Percentiles rank a stretch among this genome's conserved stretches.
These are phyloP conservation scores for Bipolaris sorokiniana DNA, from an alignment of 2,329 filamentous ascomycete genomes.

Conservation along the genomic window DNA sequence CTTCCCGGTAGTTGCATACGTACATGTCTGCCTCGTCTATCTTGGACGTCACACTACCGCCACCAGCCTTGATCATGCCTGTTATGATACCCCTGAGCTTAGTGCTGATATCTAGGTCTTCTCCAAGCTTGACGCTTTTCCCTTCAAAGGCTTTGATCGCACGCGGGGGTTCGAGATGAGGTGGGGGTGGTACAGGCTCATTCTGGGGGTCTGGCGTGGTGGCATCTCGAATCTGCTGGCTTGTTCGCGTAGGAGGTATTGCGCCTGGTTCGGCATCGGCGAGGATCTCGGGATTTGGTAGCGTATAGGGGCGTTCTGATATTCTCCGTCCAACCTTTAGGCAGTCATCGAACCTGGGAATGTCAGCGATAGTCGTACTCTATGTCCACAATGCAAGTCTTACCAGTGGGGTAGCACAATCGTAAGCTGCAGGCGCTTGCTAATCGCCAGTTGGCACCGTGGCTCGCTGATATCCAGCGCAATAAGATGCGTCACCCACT, in stretches of 20 bases:
- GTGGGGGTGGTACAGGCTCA: slow-evolving; percentile 28
- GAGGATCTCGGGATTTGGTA: slow-evolving; percentile 86
- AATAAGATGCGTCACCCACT: slow-evolving; percentile 85
- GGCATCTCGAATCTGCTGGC: slow-evolving; percentile 43
- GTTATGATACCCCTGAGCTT: slow-evolving; percentile 71
- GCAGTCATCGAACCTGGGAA: slow-evolving; percentile 88
- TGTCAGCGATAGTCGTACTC: slow-evolving; percentile 8
- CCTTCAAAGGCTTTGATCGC: slow-evolving; percentile 70
- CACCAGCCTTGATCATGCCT: slow-evolving; percentile 72
- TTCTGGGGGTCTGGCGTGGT: slow-evolving; percentile 41
- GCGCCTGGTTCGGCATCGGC: slow-evolving; percentile 30
- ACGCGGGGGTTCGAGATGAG: slow-evolving; percentile 32
- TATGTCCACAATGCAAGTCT: slow-evolving; percentile 24
- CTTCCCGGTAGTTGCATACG: slow-evolving; percentile 86
- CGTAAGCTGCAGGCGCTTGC: slow-evolving; percentile 73
- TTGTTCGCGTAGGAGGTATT: slow-evolving; percentile 57
- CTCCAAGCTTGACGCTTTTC: slow-evolving; percentile 77
- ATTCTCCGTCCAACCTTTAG: slow-evolving; percentile 91
- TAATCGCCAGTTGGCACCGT: slow-evolving; percentile 68
- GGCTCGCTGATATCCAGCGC: slow-evolving; percentile 77
- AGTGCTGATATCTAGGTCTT: slow-evolving; percentile 73
- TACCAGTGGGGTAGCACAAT: slow-evolving; percentile 94
- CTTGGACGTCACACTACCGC: slow-evolving; percentile 69
- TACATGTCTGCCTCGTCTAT: slow-evolving; percentile 79
- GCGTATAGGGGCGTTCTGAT: slow-evolving; percentile 81